Base-by-base conservation (phyloP, 495 filamentous ascomycete genomes). In the Aeminium ludgeri region DNA sequence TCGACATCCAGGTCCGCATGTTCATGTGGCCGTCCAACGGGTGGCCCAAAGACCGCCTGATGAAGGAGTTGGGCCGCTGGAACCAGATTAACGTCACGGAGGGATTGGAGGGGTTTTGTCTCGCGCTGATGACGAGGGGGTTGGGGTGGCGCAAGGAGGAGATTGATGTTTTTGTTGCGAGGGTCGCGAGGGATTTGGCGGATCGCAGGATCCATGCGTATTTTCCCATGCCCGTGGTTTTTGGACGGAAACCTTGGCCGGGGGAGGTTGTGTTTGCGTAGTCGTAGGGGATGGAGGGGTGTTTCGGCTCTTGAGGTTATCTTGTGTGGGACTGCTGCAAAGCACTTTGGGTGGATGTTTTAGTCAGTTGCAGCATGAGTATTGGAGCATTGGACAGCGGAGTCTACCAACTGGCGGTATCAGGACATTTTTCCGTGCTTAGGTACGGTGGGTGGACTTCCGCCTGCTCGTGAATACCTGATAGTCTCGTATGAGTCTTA, bases 211-310 rank as follows among this genome's bases (percentile, higher is more conserved):
- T 57, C 16, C 54, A 57, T 44, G 54, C 49, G 1, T 57, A 65
- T 45, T 60, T 59, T 34, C 53, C 55, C 4, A 58, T 66, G 64
- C 64, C 49, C 55, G 64, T 63, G 16, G 36, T 29, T 1, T 47
- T 34, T 38, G 48, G 43, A 19, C 20, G 44, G 44, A 46, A 44
- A 19, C 48, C 44, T 36, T 41, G 30, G 30, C 18, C 28, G 8
- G 43, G 38, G 19, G 37, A 46, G 23, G 43, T 40, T 5, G 37
- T n/a, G 13, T 40, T 40, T 25, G 4, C 3, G 23, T 8, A 25
- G 3, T 25, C 23, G 23, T 25, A n/a, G 23, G 8, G 23, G 23
- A 25, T 3, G 23, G 23, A 25, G 23, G 8, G 4, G 23, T 25
- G 23, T 8, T 25, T 25, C 8, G 4, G 23, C 4, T 25, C 23